Base-by-base conservation (phyloP, 257 asterid genomes). In the Misopates orontium region DNA sequence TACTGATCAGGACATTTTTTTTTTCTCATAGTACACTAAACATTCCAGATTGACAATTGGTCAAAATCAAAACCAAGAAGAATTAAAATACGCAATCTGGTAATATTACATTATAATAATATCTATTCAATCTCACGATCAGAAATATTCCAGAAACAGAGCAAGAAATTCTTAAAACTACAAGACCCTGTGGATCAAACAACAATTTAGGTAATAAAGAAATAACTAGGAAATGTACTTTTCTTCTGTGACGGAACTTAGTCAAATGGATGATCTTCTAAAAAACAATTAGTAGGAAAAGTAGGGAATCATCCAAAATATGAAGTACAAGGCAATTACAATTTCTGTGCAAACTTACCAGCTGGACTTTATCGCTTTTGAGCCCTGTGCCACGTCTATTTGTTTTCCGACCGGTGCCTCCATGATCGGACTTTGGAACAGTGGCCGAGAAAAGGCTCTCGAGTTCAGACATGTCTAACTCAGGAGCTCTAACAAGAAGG, bases 401-500 rank as follows among this genome's bases (percentile, higher is more conserved):
- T 52, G 77, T 41, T 61, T 81, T 84, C 57, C 82, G 73, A 8
- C 60, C 62, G 4, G 75, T 48, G 36, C 60, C 76, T 72, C 80
- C 82, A 42, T 56, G 82, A 74, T 71, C 83, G 51, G 83, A 56
- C 58, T 74, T 87, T 20, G 80, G 83, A 51, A 73, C 70, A 56
- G 69, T n/a, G 68, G 85, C 88, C 17, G 96, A 83, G 82, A 91
- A 91, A 70, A 91, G 90, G 74, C 80, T 86, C 84, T 88, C 97
- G 66, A 91, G 83, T 79, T 88, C 97, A 66, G 91, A 69, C 85
- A 88, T 71, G 82, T 91, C 91, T 61, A 91, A 65, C 72, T 84
- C 95, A 54, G 92, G 93, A 78, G 95, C 87, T 85, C 96, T 91
- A 71, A 50, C 50, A 71, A 70, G 70, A 62, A 73, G 62, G 42